Percentiles rank a stretch among this genome's conserved stretches.
Conservation (phyloP, 2,329 filamentous ascomycete genomes). For the Xylariaceae sp. region DNA sequence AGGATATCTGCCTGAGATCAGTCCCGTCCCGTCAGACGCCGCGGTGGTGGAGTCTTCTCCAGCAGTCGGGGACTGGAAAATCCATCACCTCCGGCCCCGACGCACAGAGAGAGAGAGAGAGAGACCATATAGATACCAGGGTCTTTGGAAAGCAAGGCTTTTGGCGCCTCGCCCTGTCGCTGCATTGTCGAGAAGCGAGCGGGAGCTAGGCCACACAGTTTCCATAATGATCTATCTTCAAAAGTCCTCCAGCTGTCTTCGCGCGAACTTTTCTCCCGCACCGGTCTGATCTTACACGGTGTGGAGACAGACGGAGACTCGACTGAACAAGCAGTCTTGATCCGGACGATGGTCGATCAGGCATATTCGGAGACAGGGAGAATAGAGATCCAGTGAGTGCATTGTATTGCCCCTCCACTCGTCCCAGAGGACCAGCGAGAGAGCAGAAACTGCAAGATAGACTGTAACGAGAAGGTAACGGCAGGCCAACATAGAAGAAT, state of each 20-base stretch:
- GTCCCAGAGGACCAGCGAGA: too few relatives aligned
- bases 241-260: neutral
- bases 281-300: neutral
- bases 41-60: too few relatives aligned
- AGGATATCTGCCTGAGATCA: too few relatives aligned
- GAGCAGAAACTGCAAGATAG: constrained; percentile 10
- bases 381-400: constrained; percentile 2
- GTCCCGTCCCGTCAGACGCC: too few relatives aligned
- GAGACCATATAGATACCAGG: too few relatives aligned
- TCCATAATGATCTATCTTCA: too few relatives aligned
- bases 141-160: too few relatives aligned
- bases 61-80: too few relatives aligned
- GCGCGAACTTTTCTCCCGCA: neutral
- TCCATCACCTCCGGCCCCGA: too few relatives aligned
- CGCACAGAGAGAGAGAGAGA: too few relatives aligned
- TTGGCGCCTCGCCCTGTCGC: too few relatives aligned
- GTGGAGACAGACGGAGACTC: neutral
- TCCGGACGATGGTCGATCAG: neutral
- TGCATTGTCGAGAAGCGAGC: too few relatives aligned
- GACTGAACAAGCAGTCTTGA: constrained; percentile 1
- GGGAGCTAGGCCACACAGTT: neutral
- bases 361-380: neutral
- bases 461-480: constrained; percentile 23
- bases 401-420: constrained; percentile 9
- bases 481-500: constrained; percentile 11